Evolutionary conservation across 129 eudicot genomes (phyloP).

Genomic region (Mikania micrantha): DNA sequence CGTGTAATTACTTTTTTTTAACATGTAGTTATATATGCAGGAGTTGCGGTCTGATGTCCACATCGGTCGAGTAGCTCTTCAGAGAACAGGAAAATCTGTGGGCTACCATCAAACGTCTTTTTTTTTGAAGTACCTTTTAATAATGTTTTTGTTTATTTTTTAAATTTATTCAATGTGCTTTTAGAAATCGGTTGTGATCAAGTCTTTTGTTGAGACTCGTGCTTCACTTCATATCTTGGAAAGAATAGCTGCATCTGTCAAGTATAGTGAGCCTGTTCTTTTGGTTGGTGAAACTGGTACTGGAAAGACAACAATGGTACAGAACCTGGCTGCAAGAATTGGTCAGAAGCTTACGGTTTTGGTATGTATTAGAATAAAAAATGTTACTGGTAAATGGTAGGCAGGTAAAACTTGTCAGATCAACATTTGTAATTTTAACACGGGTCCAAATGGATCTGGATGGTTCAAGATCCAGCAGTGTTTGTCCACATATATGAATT

Average conservation of each 20-base stretch:
- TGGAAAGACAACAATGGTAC: conserved; percentile 94
- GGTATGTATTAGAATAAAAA: conserved; percentile 44
- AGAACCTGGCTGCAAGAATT: conserved; percentile 65
- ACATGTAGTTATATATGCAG: conserved; percentile 31
- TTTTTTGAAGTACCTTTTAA: neutral
- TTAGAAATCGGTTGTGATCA: conserved; percentile 30
- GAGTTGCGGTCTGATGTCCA: conserved; percentile 46
- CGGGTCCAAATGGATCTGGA: neutral
- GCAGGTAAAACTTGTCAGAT: neutral
- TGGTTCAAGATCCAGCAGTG: neutral
- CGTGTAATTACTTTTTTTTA: neutral
- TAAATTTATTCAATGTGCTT: conserved; percentile 4
- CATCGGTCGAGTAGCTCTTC: conserved; percentile 63
- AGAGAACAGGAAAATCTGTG: conserved; percentile 35
- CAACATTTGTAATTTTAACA: neutral
- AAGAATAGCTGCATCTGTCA: conserved; percentile 78
- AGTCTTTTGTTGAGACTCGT: conserved; percentile 75
- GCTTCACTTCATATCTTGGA: conserved; percentile 66
- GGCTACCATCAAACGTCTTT: conserved; percentile 19
- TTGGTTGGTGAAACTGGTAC: conserved; percentile 99
- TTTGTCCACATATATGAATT: neutral
- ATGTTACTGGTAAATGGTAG: neutral
- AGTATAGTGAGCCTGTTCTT: conserved; percentile 85
- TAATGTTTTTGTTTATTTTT: conserved; percentile 6
- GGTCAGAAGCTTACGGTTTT: conserved; percentile 91